Evolutionary conservation across 2,329 filamentous ascomycete species (phyloP), one percentile per base, ranked within the genome.

Genomic region (Penicillium sp.): DNA sequence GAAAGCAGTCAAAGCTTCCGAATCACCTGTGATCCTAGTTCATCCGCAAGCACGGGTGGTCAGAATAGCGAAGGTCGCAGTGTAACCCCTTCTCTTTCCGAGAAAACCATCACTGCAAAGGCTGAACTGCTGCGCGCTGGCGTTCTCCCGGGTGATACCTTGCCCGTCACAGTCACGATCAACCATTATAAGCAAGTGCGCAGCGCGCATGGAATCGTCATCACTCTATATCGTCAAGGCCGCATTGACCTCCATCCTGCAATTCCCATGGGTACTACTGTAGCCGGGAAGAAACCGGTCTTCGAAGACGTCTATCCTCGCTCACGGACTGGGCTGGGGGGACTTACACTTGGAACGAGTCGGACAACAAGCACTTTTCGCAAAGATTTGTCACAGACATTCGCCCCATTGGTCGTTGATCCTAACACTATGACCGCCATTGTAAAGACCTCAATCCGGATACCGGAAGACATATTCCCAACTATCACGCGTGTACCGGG

Each of bases 341-440:
- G 91, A 0, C 75, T 97, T 25, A 95, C 91, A 1, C 77, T 97
- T 34, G 89, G 88, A 1, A 93, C 89, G 1, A 87, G 88, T 6
- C 86, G 89, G 31, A 91, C 90, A 2, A 92, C 84, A 65, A 93
- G 91, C 68, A 81, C 93, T n/a, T 97, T 96, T 67, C 86, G 93
- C 46, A 97, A 97, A 68, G 93, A 99, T 67, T 75, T 99, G 3
- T 86, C 88, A 4, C 93, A 99, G 68, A 86, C 87, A 1, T 89
- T 95, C 49, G 86, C 88, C 16, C 91, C 93, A 4, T 77, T 99
- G 38, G 89, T 96, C 46, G 85, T 97, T 46, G 87, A 97, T 63
- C 92, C 91, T 0, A 75, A 70, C 22, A 90, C 85, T 0, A 77
- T 96, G 57, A 86, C 84, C 16, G 84, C 90, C 1, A 86, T 86